phyloP scores from a whole-genome alignment of 768 basidiomycete species.

The Boletus rubroflammeus region DNA sequence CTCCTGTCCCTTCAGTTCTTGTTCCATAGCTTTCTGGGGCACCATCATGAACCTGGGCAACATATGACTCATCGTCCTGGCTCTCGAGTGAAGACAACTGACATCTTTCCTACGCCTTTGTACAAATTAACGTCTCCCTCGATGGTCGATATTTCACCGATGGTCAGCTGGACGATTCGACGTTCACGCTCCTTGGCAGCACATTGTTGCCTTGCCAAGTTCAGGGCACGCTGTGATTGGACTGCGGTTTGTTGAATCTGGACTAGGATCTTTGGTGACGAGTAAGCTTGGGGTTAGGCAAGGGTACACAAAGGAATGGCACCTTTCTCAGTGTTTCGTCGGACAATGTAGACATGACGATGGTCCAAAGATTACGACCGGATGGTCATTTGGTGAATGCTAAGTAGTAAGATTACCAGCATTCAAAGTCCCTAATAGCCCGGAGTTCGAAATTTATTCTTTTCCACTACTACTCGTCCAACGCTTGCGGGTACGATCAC shows the following conservation, averaged over 20 bases:
- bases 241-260: slow-evolving; percentile 93
- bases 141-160: slow-evolving; percentile 72
- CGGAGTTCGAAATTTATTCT: slow-evolving; percentile 36
- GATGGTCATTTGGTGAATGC: slow-evolving; percentile 13
- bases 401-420: neutral
- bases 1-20: slow-evolving; percentile 69
- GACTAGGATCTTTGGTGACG: slow-evolving; percentile 64
- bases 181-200: slow-evolving; percentile 83
- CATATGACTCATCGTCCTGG: neutral
- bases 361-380: slow-evolving; percentile 1
- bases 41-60: slow-evolving; percentile 81
- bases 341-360: slow-evolving; percentile 51
- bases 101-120: slow-evolving; percentile 97
- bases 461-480: slow-evolving; percentile 22
- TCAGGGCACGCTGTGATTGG: slow-evolving; percentile 77
- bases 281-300: slow-evolving; percentile 16
- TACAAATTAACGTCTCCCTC: slow-evolving; percentile 78
- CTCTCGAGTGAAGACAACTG: slow-evolving; percentile 4
- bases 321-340: slow-evolving; percentile 87
- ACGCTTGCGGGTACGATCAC: slow-evolving; percentile 2
- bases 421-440: neutral
- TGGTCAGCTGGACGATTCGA: slow-evolving; percentile 85
- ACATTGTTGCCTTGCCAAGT: slow-evolving; percentile 70
- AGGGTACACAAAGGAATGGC: neutral
- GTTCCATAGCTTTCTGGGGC: slow-evolving; percentile 75